Base-by-base conservation (phyloP, 1,284 basidiomycete genomes). In the Cutaneotrichosporon dermatis region DNA sequence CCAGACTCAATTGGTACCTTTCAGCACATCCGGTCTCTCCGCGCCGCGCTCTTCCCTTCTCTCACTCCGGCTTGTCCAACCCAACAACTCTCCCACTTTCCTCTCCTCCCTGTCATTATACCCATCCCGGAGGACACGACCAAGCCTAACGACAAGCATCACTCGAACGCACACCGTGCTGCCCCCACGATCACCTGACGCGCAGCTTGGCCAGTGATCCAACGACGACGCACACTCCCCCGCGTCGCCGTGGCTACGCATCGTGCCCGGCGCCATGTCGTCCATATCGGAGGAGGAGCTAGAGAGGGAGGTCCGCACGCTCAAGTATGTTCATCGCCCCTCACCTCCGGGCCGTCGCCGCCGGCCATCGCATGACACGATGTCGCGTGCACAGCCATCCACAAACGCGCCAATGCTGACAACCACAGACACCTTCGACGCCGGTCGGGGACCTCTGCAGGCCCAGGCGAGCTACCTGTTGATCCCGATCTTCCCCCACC, bases 401-500 rank as follows among this genome's bases (percentile, higher is more conserved):
- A 25, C 25, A 25, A 25, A 25, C 25, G 25, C 25, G 25, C 25
- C 25, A 25, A 25, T 25, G 25, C 25, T 25, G 25, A 16, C 39
- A 40, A 6, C 37, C 36, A 56, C 25, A 79, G 89, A 66, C 88
- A 91, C 78, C 85, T 93, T 66, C 83, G 84, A 61, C 83, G 91
- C 58, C 86, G 90, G 69, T 93, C 90, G 4, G 85, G 85, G 13
- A 84, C 86, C 0, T 82, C 84, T 54, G 80, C 83, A 39, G 86
- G 86, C 13, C 89, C 89, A 58, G 89, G 88, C 37, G 85, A 87
- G 34, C 84, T 90, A 68, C 82, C 88, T 60, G 83, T 92, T 57
- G 91, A 93, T 78, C 90, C 90, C 65, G 90, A 93, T 83, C 84
- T 93, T 50, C 91, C 91, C 6, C 77, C 77, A 15, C 69, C 71